A percentile compares a stretch with the other conserved stretches of the same genome.
Conservation (phyloP, 2,329 filamentous ascomycete species). For the Fusarium duplospermum region DNA sequence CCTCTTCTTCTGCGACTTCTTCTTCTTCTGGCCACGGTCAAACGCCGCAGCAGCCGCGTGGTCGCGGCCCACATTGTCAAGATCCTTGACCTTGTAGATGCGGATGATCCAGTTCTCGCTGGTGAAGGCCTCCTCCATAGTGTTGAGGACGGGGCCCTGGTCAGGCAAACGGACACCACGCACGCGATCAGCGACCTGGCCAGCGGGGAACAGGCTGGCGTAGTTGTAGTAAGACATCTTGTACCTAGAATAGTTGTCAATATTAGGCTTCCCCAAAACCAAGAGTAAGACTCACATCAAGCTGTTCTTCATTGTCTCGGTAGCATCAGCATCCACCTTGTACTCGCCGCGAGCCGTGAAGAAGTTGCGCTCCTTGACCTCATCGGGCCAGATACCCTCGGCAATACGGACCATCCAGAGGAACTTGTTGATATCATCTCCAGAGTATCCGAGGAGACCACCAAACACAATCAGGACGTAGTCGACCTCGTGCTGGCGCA, state of each 20-base stretch:
- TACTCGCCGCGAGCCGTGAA: slow-evolving; percentile 96
- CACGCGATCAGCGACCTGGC: slow-evolving; percentile 91
- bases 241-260: slow-evolving; percentile 74
- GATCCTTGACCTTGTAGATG: slow-evolving; percentile 99
- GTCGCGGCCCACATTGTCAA: slow-evolving; percentile 94
- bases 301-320: slow-evolving; percentile 98
- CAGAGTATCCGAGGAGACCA: slow-evolving; percentile 94
- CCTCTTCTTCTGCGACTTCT: slow-evolving; percentile 78
- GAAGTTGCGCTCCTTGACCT: slow-evolving; percentile 96
- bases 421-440: slow-evolving; percentile 99
- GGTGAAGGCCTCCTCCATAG: slow-evolving; percentile 95
- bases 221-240: slow-evolving; percentile 99
- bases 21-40: slow-evolving; percentile 85
- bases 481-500: slow-evolving; percentile 98
- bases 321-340: slow-evolving; percentile 91
- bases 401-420: slow-evolving; percentile 99
- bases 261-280: neutral
- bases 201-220: slow-evolving; percentile 87
- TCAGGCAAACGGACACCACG: slow-evolving; percentile 84
- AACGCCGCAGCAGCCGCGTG: slow-evolving; percentile 78
- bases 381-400: slow-evolving; percentile 99
- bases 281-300: slow-evolving; percentile 79
- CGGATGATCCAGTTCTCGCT: slow-evolving; percentile 99
- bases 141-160: slow-evolving; percentile 85
- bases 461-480: slow-evolving; percentile 99